Evolutionary conservation across 441 rosid species (phyloP).

Genomic region (Manihot esculenta): DNA sequence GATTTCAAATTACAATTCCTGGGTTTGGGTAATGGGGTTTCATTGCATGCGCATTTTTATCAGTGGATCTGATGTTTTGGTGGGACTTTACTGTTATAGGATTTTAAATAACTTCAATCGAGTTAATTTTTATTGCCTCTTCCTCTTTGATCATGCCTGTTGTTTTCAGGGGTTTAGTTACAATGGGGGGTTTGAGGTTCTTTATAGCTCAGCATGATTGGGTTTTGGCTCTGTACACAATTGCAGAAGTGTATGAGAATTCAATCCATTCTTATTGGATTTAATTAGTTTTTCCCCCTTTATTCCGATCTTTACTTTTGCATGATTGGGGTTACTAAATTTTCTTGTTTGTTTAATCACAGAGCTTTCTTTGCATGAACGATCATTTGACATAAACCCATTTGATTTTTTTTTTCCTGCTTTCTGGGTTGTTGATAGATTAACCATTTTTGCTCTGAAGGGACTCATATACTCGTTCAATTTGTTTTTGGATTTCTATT

Average conservation of each 20-base stretch:
- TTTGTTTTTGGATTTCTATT: neutral
- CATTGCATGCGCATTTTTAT: conserved; percentile 48
- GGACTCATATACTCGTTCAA: neutral
- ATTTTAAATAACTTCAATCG: conserved; percentile 11
- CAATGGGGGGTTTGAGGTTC: neutral
- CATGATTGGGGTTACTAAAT: neutral
- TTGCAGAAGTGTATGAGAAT: too few relatives aligned
- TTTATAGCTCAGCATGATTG: neutral
- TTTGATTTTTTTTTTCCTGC: neutral
- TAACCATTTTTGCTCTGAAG: neutral
- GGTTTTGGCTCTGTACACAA: neutral
- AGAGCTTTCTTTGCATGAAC: conserved; percentile 1
- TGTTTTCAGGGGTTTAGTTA: neutral
- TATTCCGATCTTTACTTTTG: neutral
- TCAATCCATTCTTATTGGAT: neutral
- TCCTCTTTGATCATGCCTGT: neutral
- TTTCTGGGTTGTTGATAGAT: conserved; percentile 1
- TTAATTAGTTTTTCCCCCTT: neutral
- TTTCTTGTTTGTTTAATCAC: neutral
- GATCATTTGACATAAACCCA: neutral
- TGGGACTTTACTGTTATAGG: conserved; percentile 10
- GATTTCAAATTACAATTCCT: conserved; percentile 13
- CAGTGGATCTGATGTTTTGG: conserved; percentile 38
- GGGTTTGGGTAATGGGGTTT: conserved; percentile 26
- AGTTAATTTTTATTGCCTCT: conserved; percentile 3